These are phyloP conservation scores for Globisporangium paroecandrum DNA, from an alignment of 352 stramenopile species.

Conservation along the genomic window DNA sequence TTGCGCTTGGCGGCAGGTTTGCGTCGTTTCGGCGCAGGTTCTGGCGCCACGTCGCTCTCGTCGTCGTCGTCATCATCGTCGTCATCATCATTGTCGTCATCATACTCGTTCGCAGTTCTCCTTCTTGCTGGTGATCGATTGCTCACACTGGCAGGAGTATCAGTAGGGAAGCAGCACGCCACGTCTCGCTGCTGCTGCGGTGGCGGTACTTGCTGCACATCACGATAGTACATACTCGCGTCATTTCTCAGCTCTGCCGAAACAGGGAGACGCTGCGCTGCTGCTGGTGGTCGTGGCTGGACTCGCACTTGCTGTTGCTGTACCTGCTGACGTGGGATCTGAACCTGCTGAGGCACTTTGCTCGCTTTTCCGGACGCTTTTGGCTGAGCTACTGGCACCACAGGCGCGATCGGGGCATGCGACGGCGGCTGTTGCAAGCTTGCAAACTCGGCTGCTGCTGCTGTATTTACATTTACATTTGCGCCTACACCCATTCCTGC, in stretches of 20 bases:
- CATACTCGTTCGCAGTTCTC: background rate
- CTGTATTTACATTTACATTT: background rate
- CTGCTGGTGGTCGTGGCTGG: background rate
- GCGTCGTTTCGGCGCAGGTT: background rate
- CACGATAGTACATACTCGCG: background rate
- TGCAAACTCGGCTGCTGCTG: slow-evolving; percentile 5
- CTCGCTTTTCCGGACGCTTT: background rate
- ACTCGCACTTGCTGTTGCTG: slow-evolving; percentile 5
- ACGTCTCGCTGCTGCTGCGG: background rate
- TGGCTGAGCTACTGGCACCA: background rate
- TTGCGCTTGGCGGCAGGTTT: slow-evolving; percentile 12
- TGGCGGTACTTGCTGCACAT: background rate
- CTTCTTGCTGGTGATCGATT: slow-evolving; percentile 1
- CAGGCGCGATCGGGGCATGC: background rate
- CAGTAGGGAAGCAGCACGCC: background rate
- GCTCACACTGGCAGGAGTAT: background rate
- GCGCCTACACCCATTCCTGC: background rate
- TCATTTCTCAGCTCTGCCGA: background rate
- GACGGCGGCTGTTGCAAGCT: background rate
- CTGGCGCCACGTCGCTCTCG: background rate
- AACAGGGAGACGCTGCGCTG: background rate
- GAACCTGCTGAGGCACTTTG: background rate
- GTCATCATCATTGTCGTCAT: slow-evolving; percentile 9
- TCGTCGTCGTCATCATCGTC: slow-evolving; percentile 6
- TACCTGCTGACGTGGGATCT: background rate